Evolutionary conservation across 306 rosid species (phyloP), one percentile per base, ranked within the genome.

Genomic region (Vachellia pachyceras): DNA sequence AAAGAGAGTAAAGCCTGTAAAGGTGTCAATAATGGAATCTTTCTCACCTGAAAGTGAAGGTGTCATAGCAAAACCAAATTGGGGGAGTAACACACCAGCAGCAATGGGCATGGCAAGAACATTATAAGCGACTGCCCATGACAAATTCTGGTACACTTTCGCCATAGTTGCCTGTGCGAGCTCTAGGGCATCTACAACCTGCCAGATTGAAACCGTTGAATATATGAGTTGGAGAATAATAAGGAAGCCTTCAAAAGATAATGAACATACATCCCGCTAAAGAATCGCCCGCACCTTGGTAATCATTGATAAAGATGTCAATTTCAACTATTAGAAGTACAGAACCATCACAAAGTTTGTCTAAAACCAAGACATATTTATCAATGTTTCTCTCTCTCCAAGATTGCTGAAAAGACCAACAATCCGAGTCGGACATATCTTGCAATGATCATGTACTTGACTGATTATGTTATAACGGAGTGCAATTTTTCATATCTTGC

Each of bases 51-150:
- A 95, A 82, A 95, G 97, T 72, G 99, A 93, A 49, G 99, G 99
- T 49, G 98, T 93, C 99, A 95, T 95, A 67, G 98, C 99, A 84
- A 95, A 93, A 82, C 91, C 99, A 68, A 79, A 93, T 2, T 80
- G 90, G 72, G 99, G 99, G 85, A 95, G 99, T 82, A 95, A 88
- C 47, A 79, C 90, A 49, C 99, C 99, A 7, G 97, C 97, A 15
- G 97, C 97, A 22, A 95, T 87, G 80, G 97, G 99, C 64, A 95
- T 82, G 79, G 99, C 91, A 69, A 93, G 77, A 44, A 69, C 84
- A 81, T 95, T 95, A 83, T 95, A 95, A 20, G 98, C 98, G 42
- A 93, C 84, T 1, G 99, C 99, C 99, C 99, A 95, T 55, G 96
- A 90, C 81, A 95, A 87, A 84, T 95, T 95, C 73, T 95, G 99